Conservation (phyloP, 192 early-diverging fungal genomes). For the Backusella psychrophila region DNA sequence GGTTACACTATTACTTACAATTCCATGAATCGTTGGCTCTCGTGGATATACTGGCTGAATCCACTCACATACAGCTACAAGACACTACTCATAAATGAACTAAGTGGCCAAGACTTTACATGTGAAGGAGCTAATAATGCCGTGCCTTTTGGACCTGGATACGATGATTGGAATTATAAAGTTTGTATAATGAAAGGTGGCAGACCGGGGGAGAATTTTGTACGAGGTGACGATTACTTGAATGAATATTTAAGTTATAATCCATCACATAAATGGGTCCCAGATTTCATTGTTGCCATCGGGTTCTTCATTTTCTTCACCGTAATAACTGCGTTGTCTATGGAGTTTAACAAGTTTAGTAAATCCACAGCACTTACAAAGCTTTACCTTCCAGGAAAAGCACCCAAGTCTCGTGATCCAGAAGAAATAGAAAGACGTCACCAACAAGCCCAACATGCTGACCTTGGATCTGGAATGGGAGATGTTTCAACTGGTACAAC, state of each 20-base stretch:
- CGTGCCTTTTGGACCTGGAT: conserved; percentile 34
- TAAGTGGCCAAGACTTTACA: conserved; percentile 46
- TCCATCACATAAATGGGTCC: conserved; percentile 51
- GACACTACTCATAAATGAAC: conserved; percentile 60
- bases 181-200: conserved; percentile 66
- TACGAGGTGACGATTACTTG: conserved; percentile 62
- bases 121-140: conserved; percentile 26
- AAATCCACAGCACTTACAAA: conserved; percentile 50
- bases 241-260: conserved; percentile 52
- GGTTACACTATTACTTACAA: conserved; percentile 63
- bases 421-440: conserved; percentile 30
- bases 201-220: conserved; percentile 46
- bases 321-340: conserved; percentile 38
- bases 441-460: conserved; percentile 35
- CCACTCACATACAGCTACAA: conserved; percentile 59
- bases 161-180: conserved; percentile 39
- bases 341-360: conserved; percentile 63
- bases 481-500: conserved; percentile 42
- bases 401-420: conserved; percentile 5
- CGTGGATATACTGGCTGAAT: conserved; percentile 63
- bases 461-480: conserved; percentile 39
- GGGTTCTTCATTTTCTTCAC: conserved; percentile 45
- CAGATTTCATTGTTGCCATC: conserved; percentile 57
- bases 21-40: conserved; percentile 58
- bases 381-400: conserved; percentile 42